These are phyloP conservation scores for Acer negundo DNA, from an alignment of 345 rosid species.

Conservation along the genomic window DNA sequence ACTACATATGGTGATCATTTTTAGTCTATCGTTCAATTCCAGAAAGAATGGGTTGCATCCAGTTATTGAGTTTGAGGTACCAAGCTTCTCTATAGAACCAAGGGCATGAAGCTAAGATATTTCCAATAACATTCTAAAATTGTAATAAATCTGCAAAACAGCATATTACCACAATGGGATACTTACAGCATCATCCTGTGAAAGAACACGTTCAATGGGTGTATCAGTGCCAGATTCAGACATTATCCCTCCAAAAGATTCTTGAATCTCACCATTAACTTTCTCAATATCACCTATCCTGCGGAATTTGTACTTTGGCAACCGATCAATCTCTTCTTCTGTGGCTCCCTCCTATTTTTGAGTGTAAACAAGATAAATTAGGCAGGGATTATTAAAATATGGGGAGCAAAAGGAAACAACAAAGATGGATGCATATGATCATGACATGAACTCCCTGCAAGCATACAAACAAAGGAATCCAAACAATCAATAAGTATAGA, in stretches of 20 bases:
- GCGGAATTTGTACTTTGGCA: conserved; percentile 64
- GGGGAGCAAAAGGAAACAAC: neutral
- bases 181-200: conserved; percentile 82
- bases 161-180: neutral
- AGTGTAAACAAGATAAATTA: conserved; percentile 10
- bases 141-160: neutral
- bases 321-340: conserved; percentile 65
- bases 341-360: conserved; percentile 80
- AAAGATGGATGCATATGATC: neutral
- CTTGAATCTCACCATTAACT: conserved; percentile 49
- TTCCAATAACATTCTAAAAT: neutral
- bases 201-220: conserved; percentile 52
- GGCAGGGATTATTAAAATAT: conserved; percentile 5
- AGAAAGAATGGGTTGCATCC: neutral
- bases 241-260: conserved; percentile 68
- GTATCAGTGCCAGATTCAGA: conserved; percentile 54
- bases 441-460: neutral
- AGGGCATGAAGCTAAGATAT: neutral
- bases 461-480: conserved; percentile 13
- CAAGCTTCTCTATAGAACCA: neutral
- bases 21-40: neutral
- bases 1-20: neutral
- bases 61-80: neutral
- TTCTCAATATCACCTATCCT: conserved; percentile 45
- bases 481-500: conserved; percentile 1